phyloP scores from a whole-genome alignment of 768 basidiomycete genomes.

The Phanerochaete sordida region DNA sequence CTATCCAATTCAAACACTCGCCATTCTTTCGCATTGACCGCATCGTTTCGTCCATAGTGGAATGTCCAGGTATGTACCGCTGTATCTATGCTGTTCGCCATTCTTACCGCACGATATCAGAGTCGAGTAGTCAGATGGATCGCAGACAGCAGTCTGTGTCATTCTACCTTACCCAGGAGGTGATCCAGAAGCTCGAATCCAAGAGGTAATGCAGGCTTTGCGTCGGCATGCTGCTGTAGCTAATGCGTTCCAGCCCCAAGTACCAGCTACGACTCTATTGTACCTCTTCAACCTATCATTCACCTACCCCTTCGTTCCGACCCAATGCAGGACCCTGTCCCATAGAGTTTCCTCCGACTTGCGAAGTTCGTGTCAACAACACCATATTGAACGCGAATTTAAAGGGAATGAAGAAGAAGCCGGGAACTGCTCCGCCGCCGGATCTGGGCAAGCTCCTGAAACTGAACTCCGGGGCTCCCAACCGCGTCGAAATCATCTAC shows the following conservation, averaged over 20 bases:
- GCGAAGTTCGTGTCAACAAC: conserved; percentile 86
- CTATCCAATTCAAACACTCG: conserved; percentile 73
- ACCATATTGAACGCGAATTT: conserved; percentile 67
- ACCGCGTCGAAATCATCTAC: conserved; percentile 84
- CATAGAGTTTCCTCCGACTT: conserved; percentile 88
- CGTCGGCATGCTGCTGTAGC: not conserved
- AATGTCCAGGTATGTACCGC: conserved; percentile 70
- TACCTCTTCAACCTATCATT: conserved; percentile 78
- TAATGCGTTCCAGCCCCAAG: conserved; percentile 42
- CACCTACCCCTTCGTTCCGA: conserved; percentile 48
- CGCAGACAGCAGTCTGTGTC: conserved; percentile 58
- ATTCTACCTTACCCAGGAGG: conserved; percentile 67
- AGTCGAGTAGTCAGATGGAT: conserved; percentile 77
- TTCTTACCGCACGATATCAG: conserved; percentile 32
- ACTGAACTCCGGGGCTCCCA: conserved; percentile 44
- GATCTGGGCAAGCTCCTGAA: conserved; percentile 48
- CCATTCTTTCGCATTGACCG: conserved; percentile 75
- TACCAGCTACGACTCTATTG: conserved; percentile 87
- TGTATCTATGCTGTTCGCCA: not conserved
- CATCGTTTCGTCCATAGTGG: conserved; percentile 56
- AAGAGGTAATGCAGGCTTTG: conserved; percentile 37
- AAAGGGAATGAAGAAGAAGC: conserved; percentile 93
- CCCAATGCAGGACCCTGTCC: conserved; percentile 54
- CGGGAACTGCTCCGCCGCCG: conserved; percentile 90
- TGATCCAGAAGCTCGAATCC: conserved; percentile 55